These are phyloP conservation scores for Tetracentron sinense DNA, from an alignment of 164 flowering plant genomes.

Conservation along the genomic window DNA sequence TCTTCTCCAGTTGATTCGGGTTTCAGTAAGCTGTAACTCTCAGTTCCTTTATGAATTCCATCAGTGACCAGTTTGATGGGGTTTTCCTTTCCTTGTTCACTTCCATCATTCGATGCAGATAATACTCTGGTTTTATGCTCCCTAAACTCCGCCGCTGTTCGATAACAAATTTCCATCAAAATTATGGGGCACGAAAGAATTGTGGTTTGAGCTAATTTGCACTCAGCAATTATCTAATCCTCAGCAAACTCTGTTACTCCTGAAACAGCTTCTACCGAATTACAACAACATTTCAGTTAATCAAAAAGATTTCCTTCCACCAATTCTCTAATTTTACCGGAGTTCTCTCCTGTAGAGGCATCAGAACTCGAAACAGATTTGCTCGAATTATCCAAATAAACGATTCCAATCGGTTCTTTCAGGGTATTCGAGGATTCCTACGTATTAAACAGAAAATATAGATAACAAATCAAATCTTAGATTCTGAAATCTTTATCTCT, in stretches of 20 bases:
- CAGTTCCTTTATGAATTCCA: conserved; percentile 7
- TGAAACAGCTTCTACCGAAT: no score
- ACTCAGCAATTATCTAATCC: no score
- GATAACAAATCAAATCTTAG: no score
- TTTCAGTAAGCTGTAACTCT: conserved; percentile 11
- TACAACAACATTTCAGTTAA: not conserved
- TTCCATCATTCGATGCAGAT: conserved; percentile 31
- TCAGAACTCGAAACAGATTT: conserved; percentile 11
- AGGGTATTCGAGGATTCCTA: conserved; percentile 45
- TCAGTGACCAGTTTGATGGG: conserved; percentile 54
- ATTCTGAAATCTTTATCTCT: not conserved
- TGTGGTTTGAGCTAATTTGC: no score
- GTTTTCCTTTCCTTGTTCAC: conserved; percentile 29
- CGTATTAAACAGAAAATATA: not conserved
- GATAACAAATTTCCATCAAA: not conserved
- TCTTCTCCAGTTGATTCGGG: conserved; percentile 9
- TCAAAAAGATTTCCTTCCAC: conserved; percentile 26
- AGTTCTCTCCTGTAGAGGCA: conserved; percentile 3
- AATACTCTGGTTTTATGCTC: conserved; percentile 55
- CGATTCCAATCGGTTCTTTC: conserved; percentile 55
- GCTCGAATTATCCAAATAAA: conserved; percentile 33
- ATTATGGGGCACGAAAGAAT: not conserved
- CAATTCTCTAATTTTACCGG: conserved; percentile 15
- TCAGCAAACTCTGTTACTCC: no score
- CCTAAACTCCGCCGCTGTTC: conserved; percentile 27